These are phyloP conservation scores for Neonectria neomacrospora DNA, from an alignment of 2,329 filamentous ascomycete genomes.

Conservation along the genomic window DNA sequence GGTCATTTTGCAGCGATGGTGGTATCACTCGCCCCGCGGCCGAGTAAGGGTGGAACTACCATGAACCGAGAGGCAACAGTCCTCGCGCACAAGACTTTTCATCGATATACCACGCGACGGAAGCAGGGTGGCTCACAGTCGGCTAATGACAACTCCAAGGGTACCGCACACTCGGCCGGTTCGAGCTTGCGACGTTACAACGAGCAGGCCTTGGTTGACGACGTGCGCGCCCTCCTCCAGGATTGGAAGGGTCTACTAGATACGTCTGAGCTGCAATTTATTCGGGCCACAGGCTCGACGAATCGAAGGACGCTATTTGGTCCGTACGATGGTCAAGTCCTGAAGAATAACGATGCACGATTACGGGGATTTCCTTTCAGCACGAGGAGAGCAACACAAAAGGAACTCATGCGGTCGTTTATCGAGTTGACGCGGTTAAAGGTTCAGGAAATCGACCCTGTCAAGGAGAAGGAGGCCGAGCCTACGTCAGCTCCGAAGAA, in stretches of 20 bases:
- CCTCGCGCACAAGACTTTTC: constrained; percentile 96
- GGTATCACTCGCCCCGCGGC: constrained; percentile 84
- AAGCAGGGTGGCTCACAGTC: constrained; percentile 98
- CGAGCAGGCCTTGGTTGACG: constrained; percentile 88
- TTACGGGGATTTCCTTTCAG: constrained; percentile 92
- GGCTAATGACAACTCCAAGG: constrained; percentile 93
- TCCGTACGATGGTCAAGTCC: constrained; percentile 87
- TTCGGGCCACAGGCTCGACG: constrained; percentile 87
- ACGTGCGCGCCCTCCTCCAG: constrained; percentile 81
- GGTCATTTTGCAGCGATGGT: constrained; percentile 98
- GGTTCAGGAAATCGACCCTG: constrained; percentile 79
- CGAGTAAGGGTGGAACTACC: constrained; percentile 73
- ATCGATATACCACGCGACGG: constrained; percentile 93
- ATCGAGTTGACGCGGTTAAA: constrained; percentile 94
- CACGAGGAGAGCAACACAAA: constrained; percentile 90
- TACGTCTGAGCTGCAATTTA: constrained; percentile 84
- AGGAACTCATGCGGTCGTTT: constrained; percentile 93
- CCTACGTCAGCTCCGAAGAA: constrained; percentile 47
- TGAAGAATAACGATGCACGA: constrained; percentile 81
- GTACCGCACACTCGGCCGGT: constrained; percentile 92
- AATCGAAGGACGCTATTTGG: constrained; percentile 91
- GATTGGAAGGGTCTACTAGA: constrained; percentile 92
- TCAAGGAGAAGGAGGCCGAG: constrained; percentile 61
- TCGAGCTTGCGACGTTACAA: constrained; percentile 92
- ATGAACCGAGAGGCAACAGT: constrained; percentile 89